Evolutionary conservation across 768 basidiomycete species (phyloP).

Genomic region (Amanita exitialis): DNA sequence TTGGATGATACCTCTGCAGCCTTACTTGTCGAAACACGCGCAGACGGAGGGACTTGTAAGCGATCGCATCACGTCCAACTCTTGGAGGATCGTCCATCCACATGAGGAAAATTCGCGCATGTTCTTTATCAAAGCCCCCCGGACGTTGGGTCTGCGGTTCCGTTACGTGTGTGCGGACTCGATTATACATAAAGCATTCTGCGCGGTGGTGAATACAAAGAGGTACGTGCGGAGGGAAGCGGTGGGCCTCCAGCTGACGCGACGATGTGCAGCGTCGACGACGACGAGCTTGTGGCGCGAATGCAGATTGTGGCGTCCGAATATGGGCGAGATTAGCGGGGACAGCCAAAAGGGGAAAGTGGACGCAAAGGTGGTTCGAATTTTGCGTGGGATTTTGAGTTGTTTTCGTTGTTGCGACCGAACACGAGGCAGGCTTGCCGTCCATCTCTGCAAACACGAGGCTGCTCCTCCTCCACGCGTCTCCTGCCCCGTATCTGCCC

Average conservation of each 20-base stretch:
- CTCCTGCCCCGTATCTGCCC: neutral
- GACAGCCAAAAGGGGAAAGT: neutral
- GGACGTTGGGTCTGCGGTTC: neutral
- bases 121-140: neutral
- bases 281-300: neutral
- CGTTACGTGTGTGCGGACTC: neutral
- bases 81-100: neutral
- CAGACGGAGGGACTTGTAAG: neutral
- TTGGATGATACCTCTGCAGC: neutral
- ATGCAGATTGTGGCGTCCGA: neutral
- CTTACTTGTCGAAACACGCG: neutral
- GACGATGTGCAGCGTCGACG: neutral
- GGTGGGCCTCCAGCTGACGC: neutral
- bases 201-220: neutral
- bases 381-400: neutral
- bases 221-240: neutral
- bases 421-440: neutral
- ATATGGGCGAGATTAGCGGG: neutral
- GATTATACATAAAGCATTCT: neutral
- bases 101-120: neutral
- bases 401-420: slow-evolving; percentile 2
- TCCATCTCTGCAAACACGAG: neutral
- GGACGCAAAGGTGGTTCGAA: neutral
- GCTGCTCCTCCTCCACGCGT: neutral
- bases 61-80: neutral